A percentile compares a stretch with the other conserved stretches of the same genome.
These are phyloP conservation scores for Emericellopsis atlantica DNA, from an alignment of 2,329 filamentous ascomycete species.

Conservation along the genomic window DNA sequence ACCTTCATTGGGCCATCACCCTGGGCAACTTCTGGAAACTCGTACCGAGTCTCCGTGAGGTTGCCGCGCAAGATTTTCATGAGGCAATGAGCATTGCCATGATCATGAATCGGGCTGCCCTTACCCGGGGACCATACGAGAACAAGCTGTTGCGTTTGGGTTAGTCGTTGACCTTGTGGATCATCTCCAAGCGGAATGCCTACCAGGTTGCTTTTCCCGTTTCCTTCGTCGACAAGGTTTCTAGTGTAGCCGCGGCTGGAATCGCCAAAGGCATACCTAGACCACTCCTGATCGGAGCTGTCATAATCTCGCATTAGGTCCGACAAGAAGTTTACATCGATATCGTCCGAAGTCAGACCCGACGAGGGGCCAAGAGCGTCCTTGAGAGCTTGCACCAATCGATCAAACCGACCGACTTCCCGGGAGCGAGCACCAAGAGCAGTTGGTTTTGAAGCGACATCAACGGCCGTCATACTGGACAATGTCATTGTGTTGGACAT, in stretches of 20 bases:
- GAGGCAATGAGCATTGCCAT: slow-evolving; percentile 78
- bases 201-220: slow-evolving; percentile 65
- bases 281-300: slow-evolving; percentile 60
- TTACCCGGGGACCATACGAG: slow-evolving; percentile 84
- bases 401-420: slow-evolving; percentile 44
- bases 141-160: slow-evolving; percentile 47
- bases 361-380: slow-evolving; percentile 65
- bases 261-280: slow-evolving; percentile 63
- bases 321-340: slow-evolving; percentile 61
- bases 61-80: slow-evolving; percentile 79
- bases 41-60: slow-evolving; percentile 71
- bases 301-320: slow-evolving; percentile 63
- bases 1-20: slow-evolving; percentile 45
- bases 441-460: slow-evolving; percentile 14
- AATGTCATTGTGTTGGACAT: no score
- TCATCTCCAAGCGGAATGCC: slow-evolving; percentile 12
- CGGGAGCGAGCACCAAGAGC: slow-evolving; percentile 3
- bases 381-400: slow-evolving; percentile 62
- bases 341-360: slow-evolving; percentile 69
- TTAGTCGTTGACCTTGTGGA: not conserved
- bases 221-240: slow-evolving; percentile 82
- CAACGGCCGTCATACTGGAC: slow-evolving; percentile 14
- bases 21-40: slow-evolving; percentile 44
- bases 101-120: slow-evolving; percentile 77
- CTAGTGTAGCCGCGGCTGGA: slow-evolving; percentile 62